Percentiles rank a stretch among this genome's conserved stretches.
These are phyloP conservation scores for Lipomyces orientalis DNA, from an alignment of 805 yeast species.

Conservation along the genomic window DNA sequence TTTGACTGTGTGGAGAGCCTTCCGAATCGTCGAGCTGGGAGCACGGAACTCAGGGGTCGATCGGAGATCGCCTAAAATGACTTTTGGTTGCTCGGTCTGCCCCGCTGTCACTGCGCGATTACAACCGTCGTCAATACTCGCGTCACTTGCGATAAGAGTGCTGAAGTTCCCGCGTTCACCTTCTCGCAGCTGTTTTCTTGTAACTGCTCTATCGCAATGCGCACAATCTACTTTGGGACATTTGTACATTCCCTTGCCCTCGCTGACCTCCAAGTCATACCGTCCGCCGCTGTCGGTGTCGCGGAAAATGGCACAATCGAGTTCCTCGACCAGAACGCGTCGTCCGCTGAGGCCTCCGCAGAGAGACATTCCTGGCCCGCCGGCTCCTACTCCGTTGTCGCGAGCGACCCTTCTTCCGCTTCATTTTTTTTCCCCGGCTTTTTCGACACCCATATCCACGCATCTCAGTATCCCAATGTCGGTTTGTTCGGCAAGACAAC, in stretches of 20 bases:
- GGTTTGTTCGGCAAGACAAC: constrained; percentile 88
- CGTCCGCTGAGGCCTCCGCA: constrained; percentile 44
- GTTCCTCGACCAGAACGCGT: constrained; percentile 42
- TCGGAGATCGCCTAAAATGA: neutral
- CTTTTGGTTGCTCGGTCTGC: neutral
- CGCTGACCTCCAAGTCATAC: constrained; percentile 61
- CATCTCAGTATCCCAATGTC: constrained; percentile 80
- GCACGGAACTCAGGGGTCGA: neutral
- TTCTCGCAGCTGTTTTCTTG: neutral
- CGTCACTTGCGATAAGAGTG: neutral
- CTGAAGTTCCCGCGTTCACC: neutral
- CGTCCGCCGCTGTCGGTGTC: constrained; percentile 68
- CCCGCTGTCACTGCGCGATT: neutral
- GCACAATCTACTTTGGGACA: constrained; percentile 55
- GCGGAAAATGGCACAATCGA: constrained; percentile 60
- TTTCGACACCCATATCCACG: constrained; percentile 82
- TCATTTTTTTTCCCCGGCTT: constrained; percentile 81
- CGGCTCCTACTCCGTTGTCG: constrained; percentile 19
- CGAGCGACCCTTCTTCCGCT: constrained; percentile 13
- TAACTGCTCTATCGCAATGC: constrained; percentile 6
- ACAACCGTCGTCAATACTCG: too few species aligned
- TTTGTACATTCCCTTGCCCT: constrained; percentile 72
- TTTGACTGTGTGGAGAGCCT: neutral
- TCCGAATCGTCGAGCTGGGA: neutral
- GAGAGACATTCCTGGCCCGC: constrained; percentile 32